Evolutionary conservation across 345 rosid genomes (phyloP).

Genomic region (Hibiscus syriacus): DNA sequence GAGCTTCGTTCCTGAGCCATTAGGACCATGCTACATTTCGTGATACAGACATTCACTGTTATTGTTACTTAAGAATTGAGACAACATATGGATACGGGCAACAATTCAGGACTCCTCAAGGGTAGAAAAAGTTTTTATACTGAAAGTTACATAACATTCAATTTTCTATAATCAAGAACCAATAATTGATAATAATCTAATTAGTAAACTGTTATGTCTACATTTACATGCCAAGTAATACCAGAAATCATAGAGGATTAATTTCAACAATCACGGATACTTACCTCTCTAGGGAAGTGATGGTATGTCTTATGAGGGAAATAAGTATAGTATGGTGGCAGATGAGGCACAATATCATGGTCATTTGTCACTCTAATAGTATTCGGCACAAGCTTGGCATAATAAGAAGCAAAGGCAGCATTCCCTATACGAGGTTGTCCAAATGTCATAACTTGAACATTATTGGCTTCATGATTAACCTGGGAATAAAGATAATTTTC

Average conservation of each 20-base stretch:
- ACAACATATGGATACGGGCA: background rate
- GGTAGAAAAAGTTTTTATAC: background rate
- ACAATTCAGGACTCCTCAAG: background rate
- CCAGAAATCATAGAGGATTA: background rate
- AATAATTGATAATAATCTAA: background rate
- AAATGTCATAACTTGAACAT: conserved; percentile 73
- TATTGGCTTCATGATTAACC: conserved; percentile 59
- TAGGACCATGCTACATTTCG: background rate
- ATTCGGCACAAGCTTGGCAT: conserved; percentile 59
- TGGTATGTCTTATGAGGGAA: conserved; percentile 93
- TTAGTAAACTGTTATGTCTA: background rate
- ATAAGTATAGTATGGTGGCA: conserved; percentile 71
- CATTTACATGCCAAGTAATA: background rate
- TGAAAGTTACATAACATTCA: background rate
- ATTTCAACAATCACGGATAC: background rate
- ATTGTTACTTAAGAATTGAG: background rate
- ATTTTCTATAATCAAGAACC: background rate
- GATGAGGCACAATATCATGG: conserved; percentile 84
- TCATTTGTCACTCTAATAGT: conserved; percentile 67
- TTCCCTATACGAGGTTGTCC: conserved; percentile 98
- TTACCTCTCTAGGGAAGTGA: conserved; percentile 95
- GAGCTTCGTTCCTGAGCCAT: background rate
- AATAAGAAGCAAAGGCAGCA: conserved; percentile 71
- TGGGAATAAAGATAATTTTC: conserved; percentile 19
- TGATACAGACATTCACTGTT: background rate